phyloP scores from a whole-genome alignment of 371 early-diverging fungal species.

The Massospora cicadina region DNA sequence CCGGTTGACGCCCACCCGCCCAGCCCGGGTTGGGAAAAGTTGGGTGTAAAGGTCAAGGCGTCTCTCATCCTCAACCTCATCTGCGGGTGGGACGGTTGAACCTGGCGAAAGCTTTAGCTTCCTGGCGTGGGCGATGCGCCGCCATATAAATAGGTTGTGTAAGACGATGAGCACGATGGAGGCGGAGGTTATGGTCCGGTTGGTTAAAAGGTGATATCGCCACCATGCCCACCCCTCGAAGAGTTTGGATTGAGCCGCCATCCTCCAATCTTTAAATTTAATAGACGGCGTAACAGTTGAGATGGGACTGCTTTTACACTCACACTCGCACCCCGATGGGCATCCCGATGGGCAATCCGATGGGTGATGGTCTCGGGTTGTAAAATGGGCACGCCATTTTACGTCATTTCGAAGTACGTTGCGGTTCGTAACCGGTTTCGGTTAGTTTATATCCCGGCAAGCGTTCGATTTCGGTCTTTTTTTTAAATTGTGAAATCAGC shows the following conservation, averaged over 20 bases:
- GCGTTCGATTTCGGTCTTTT: too few species aligned
- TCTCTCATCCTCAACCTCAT: background rate
- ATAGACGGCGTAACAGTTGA: background rate
- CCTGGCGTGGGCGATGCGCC: background rate
- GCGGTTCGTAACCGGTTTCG: too few species aligned
- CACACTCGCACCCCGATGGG: too few species aligned
- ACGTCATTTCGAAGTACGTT: too few species aligned
- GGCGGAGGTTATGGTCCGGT: background rate
- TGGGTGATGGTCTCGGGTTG: too few species aligned
- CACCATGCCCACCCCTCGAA: background rate
- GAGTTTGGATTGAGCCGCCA: conserved; percentile 1
- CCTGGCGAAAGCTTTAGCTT: background rate
- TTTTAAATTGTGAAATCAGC: too few species aligned
- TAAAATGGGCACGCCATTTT: too few species aligned
- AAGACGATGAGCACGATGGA: conserved; percentile 3
- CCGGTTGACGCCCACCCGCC: conserved; percentile 41
- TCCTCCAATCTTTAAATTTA: background rate
- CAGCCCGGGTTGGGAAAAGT: conserved; percentile 9
- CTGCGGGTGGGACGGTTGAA: background rate
- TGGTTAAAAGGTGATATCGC: background rate
- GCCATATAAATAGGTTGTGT: background rate
- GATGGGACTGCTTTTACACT: background rate
- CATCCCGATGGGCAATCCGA: too few species aligned
- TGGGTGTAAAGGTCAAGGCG: conserved; percentile 13
- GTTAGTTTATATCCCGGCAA: too few species aligned